A percentile compares a stretch with the other conserved stretches of the same genome.
Conservation (phyloP, 139 green algal species). For the Coelastrella sp. region DNA sequence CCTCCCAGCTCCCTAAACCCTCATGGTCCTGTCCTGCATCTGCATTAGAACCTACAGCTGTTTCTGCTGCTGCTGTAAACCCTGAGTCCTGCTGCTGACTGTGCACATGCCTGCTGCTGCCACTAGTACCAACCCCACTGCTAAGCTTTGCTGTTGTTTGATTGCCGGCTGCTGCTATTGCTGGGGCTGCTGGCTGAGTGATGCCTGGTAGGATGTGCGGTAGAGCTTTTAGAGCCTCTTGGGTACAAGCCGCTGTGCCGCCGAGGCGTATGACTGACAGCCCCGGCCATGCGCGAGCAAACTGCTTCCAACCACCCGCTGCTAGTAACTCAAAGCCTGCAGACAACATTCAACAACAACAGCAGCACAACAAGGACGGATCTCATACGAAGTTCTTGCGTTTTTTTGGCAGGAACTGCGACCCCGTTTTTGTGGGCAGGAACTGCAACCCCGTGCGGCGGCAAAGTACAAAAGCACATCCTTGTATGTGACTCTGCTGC, state of each 20-base stretch:
- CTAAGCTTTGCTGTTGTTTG: too few relatives aligned
- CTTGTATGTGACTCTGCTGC: too few relatives aligned
- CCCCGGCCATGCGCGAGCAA: neutral
- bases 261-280: slow-evolving; percentile 19
- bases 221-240: slow-evolving; percentile 22
- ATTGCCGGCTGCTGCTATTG: neutral
- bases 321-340: slow-evolving; percentile 8
- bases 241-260: neutral
- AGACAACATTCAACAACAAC: neutral
- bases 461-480: too few relatives aligned
- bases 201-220: slow-evolving; percentile 27
- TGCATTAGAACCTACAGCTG: neutral
- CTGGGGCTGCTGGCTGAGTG: neutral
- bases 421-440: too few relatives aligned
- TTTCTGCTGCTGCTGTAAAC: neutral
- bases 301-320: slow-evolving; percentile 22
- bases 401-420: too few relatives aligned
- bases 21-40: neutral
- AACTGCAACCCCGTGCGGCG: too few relatives aligned
- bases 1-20: slow-evolving; percentile 16
- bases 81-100: neutral
- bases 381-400: too few relatives aligned
- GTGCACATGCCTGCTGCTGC: neutral
- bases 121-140: neutral
- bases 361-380: neutral